Percentiles rank a stretch among this genome's conserved stretches.
These are phyloP conservation scores for Aspergillus indologenus DNA, from an alignment of 495 filamentous ascomycete species.

Conservation along the genomic window DNA sequence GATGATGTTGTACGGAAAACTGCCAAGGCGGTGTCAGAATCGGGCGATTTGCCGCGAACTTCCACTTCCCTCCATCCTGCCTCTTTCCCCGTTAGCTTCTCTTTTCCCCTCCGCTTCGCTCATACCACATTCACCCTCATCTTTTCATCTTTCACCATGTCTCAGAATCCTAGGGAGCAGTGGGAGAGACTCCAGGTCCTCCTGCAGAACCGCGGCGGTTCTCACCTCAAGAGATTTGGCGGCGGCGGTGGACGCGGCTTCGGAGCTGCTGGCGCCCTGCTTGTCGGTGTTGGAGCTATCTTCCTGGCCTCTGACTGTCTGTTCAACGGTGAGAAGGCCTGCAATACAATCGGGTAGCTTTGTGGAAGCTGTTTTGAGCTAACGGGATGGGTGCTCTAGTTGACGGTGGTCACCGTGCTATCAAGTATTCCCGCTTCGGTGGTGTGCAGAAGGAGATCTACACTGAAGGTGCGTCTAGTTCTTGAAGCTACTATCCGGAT, in stretches of 20 bases:
- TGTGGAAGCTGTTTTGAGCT: neutral
- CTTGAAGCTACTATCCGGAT: neutral
- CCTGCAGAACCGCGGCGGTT: conserved; percentile 50
- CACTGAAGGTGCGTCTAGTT: conserved; percentile 66
- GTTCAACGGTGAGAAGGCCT: conserved; percentile 70
- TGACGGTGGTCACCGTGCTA: conserved; percentile 97
- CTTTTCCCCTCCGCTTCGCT: conserved; percentile 22
- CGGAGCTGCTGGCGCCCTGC: conserved; percentile 45
- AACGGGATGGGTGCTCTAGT: conserved; percentile 52
- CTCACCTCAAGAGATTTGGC: conserved; percentile 27
- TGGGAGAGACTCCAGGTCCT: conserved; percentile 62
- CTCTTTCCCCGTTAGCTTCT: conserved; percentile 17
- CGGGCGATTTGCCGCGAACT: conserved; percentile 22
- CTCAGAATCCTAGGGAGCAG: conserved; percentile 60
- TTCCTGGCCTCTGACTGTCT: conserved; percentile 76
- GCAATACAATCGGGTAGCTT: neutral
- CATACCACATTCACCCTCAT: conserved; percentile 15
- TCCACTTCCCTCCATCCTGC: conserved; percentile 16
- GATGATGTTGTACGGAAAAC: neutral
- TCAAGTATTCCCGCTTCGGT: conserved; percentile 92
- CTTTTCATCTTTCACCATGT: conserved; percentile 38
- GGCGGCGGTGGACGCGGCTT: conserved; percentile 49
- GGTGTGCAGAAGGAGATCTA: conserved; percentile 98
- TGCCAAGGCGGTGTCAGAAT: conserved; percentile 24
- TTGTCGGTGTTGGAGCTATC: conserved; percentile 63